Conservation (phyloP, 352 stramenopile species). For the Globisporangium megalacanthum region DNA sequence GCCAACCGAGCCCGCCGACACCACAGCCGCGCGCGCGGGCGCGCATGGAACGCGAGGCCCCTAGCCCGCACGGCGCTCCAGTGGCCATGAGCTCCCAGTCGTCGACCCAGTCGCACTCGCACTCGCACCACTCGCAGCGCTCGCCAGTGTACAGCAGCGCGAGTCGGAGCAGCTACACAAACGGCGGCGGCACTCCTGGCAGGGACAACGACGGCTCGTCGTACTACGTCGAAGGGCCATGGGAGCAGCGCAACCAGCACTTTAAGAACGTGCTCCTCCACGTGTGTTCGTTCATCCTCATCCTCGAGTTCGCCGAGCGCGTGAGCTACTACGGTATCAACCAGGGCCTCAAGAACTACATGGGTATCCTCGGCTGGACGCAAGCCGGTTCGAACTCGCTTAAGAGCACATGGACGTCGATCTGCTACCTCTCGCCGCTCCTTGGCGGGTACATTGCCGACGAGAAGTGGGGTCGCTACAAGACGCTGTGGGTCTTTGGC, state of each 20-base stretch:
- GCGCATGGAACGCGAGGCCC: conserved; percentile 3
- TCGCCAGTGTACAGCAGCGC: conserved; percentile 27
- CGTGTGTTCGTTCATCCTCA: conserved; percentile 83
- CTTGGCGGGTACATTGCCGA: conserved; percentile 82
- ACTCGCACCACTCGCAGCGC: conserved; percentile 37
- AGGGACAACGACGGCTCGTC: conserved; percentile 28
- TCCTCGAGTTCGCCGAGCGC: conserved; percentile 81
- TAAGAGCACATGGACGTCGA: conserved; percentile 87
- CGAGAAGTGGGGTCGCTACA: conserved; percentile 83
- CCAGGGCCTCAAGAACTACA: conserved; percentile 85
- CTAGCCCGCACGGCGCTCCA: not conserved
- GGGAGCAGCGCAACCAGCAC: conserved; percentile 68
- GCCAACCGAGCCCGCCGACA: not conserved
- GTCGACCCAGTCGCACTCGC: conserved; percentile 36
- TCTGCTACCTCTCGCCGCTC: conserved; percentile 81
- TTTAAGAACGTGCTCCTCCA: conserved; percentile 83
- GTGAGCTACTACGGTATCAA: conserved; percentile 88
- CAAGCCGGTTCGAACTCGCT: conserved; percentile 81
- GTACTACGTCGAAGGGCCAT: conserved; percentile 72
- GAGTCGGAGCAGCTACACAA: conserved; percentile 16
- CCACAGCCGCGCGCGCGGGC: not conserved
- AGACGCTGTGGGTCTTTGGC: conserved; percentile 78
- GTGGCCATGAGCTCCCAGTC: conserved; percentile 14
- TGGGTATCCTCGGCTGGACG: conserved; percentile 66
- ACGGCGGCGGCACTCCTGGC: conserved; percentile 33